These are phyloP conservation scores for Bacidia rubella DNA, from an alignment of 495 filamentous ascomycete species.

Conservation along the genomic window DNA sequence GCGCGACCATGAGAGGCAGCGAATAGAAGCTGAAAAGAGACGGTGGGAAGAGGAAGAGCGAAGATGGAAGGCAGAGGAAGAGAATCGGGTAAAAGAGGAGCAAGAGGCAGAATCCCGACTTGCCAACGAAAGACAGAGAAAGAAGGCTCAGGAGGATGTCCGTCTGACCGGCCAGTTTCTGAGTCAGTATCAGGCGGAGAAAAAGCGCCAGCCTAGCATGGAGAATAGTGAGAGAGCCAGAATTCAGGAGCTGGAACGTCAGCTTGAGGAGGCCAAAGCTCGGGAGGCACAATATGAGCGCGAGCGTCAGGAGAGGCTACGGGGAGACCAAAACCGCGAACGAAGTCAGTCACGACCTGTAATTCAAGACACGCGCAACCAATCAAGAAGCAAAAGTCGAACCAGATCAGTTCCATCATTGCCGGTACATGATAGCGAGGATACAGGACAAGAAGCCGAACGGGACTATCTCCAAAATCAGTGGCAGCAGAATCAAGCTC, in stretches of 20 bases:
- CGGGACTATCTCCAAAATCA: conserved; percentile 57
- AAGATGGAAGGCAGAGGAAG: conserved; percentile 71
- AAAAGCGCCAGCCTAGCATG: conserved; percentile 16
- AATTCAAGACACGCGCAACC: conserved; percentile 22
- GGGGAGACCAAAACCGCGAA: conserved; percentile 19
- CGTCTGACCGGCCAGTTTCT: conserved; percentile 72
- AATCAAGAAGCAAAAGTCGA: conserved; percentile 25
- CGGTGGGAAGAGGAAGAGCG: conserved; percentile 78
- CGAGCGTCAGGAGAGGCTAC: conserved; percentile 53
- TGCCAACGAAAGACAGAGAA: conserved; percentile 51
- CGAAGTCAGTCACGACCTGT: conserved; percentile 19
- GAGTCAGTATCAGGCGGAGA: conserved; percentile 63
- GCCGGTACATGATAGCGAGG: conserved; percentile 34
- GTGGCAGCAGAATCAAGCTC: conserved; percentile 41
- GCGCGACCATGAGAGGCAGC: conserved; percentile 53
- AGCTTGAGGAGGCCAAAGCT: conserved; percentile 73
- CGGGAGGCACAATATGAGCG: conserved; percentile 74
- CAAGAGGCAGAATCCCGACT: conserved; percentile 52
- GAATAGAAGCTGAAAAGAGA: conserved; percentile 61
- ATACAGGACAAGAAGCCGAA: conserved; percentile 59
- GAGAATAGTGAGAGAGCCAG: conserved; percentile 40
- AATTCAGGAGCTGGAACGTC: conserved; percentile 69
- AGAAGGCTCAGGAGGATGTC: conserved; percentile 37
- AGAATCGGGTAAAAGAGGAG: conserved; percentile 59
- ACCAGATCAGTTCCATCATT: conserved; percentile 24